phyloP scores from a whole-genome alignment of 768 basidiomycete genomes.

The Chalciporus pseudorubinellus region DNA sequence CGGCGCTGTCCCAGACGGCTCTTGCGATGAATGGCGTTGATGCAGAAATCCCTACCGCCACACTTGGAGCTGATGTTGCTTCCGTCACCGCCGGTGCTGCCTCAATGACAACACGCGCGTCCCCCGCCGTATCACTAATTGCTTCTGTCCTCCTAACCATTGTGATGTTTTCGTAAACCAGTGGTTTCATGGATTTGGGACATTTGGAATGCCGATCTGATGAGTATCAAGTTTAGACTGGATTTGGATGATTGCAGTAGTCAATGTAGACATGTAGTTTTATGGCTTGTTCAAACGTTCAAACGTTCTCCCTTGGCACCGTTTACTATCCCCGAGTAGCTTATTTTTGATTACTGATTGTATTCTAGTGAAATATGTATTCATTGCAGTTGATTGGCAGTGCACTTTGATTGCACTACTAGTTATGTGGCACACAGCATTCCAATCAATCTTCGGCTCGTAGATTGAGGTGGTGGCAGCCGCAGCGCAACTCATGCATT shows the following conservation, averaged over 20 bases:
- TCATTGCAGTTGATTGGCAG: too few relatives aligned
- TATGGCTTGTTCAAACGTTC: too few relatives aligned
- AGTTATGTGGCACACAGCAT: too few relatives aligned
- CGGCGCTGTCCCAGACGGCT: conserved; percentile 35
- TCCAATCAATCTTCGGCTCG: too few relatives aligned
- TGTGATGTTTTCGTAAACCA: conserved; percentile 2
- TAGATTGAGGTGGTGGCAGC: too few relatives aligned
- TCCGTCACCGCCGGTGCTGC: conserved; percentile 17
- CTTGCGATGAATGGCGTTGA: conserved; percentile 25
- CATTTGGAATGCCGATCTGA: not conserved
- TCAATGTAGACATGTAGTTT: too few relatives aligned
- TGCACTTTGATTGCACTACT: too few relatives aligned
- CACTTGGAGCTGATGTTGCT: conserved; percentile 18
- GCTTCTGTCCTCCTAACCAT: conserved; percentile 11
- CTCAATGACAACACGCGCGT: not conserved
- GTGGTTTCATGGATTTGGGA: not conserved
- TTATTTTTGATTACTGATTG: too few relatives aligned
- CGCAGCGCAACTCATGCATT: too few relatives aligned
- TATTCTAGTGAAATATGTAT: too few relatives aligned
- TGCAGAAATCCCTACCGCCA: conserved; percentile 20
- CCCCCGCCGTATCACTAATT: not conserved
- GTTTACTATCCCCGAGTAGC: too few relatives aligned
- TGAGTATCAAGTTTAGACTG: not conserved
- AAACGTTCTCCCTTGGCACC: too few relatives aligned
- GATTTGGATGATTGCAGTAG: not conserved